These are phyloP conservation scores for Cercis canadensis DNA, from an alignment of 306 rosid genomes.

Conservation along the genomic window DNA sequence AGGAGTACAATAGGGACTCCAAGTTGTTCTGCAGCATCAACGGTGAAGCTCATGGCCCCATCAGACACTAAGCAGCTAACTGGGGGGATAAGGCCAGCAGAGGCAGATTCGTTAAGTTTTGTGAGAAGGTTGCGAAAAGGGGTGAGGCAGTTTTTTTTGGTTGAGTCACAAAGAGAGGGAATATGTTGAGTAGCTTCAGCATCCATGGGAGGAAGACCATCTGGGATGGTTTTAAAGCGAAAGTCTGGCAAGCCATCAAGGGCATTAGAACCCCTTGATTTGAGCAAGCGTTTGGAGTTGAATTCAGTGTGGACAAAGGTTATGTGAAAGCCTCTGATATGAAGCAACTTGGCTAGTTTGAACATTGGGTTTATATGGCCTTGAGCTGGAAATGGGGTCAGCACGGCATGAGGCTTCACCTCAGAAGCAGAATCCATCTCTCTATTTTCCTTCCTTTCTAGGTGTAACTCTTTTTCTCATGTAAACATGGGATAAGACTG, in stretches of 20 bases:
- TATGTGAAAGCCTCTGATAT: slow-evolving; percentile 31
- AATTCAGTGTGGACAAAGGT: slow-evolving; percentile 34
- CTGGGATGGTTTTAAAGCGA: slow-evolving; percentile 32
- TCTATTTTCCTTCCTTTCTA: not conserved
- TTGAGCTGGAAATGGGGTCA: slow-evolving; percentile 33
- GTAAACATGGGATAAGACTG: too few species aligned
- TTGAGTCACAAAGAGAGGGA: slow-evolving; percentile 26
- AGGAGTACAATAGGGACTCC: slow-evolving; percentile 1
- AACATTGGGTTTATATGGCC: slow-evolving; percentile 40
- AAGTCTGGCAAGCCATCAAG: slow-evolving; percentile 31
- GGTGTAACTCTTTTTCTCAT: too few species aligned
- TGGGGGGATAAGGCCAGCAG: not conserved
- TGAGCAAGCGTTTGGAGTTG: slow-evolving; percentile 17
- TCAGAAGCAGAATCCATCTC: not conserved
- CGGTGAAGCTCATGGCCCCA: slow-evolving; percentile 21
- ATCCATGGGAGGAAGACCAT: slow-evolving; percentile 31
- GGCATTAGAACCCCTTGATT: slow-evolving; percentile 9
- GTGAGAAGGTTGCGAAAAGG: slow-evolving; percentile 24
- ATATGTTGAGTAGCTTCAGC: slow-evolving; percentile 11
- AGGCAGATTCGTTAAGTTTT: not conserved
- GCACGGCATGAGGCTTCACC: slow-evolving; percentile 30
- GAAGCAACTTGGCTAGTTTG: slow-evolving; percentile 39
- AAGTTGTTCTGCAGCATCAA: slow-evolving; percentile 14
- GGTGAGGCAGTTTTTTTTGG: slow-evolving; percentile 5
- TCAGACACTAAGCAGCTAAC: slow-evolving; percentile 32